These are phyloP conservation scores for Aspergillus novoparasiticus DNA, from an alignment of 2,329 filamentous ascomycete species.

Conservation along the genomic window DNA sequence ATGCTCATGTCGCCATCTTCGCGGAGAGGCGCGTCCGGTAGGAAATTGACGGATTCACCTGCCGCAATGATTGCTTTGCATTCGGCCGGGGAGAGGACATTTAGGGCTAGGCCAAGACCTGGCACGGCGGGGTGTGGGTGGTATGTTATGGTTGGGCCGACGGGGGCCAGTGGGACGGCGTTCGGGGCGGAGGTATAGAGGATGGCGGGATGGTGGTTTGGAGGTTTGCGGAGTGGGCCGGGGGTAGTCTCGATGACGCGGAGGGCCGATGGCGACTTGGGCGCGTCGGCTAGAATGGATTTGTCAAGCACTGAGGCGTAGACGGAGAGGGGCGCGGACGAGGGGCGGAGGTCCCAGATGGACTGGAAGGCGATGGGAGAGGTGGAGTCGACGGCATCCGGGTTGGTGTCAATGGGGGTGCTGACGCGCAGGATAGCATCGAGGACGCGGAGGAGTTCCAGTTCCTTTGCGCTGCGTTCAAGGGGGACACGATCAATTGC, in stretches of 20 bases:
- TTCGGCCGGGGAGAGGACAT: conserved; percentile 63
- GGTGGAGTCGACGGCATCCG: conserved; percentile 35
- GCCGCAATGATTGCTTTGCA: conserved; percentile 69
- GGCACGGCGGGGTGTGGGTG: conserved; percentile 66
- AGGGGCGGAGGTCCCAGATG: conserved; percentile 62
- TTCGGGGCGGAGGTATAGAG: conserved; percentile 64
- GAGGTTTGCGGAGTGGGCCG: conserved; percentile 64
- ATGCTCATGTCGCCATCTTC: conserved; percentile 68
- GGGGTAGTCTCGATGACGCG: conserved; percentile 64
- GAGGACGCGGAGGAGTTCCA: conserved; percentile 62
- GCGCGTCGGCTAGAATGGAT: conserved; percentile 51
- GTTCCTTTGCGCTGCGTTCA: conserved; percentile 44
- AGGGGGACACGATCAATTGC: conserved; percentile 33
- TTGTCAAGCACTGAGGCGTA: conserved; percentile 63
- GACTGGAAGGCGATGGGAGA: conserved; percentile 60
- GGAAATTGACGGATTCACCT: conserved; percentile 65
- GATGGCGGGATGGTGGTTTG: conserved; percentile 68
- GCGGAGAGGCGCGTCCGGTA: conserved; percentile 68
- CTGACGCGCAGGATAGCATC: conserved; percentile 67
- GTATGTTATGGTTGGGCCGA: conserved; percentile 53
- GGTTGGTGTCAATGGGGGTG: conserved; percentile 58
- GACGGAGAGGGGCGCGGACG: conserved; percentile 46
- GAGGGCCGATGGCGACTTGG: conserved; percentile 41
- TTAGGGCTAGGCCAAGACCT: conserved; percentile 60
- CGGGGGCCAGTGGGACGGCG: conserved; percentile 55